A percentile compares a stretch with the other conserved stretches of the same genome.
Conservation (phyloP, 2,329 filamentous ascomycete species). For the Talaromyces albobiverticillius region DNA sequence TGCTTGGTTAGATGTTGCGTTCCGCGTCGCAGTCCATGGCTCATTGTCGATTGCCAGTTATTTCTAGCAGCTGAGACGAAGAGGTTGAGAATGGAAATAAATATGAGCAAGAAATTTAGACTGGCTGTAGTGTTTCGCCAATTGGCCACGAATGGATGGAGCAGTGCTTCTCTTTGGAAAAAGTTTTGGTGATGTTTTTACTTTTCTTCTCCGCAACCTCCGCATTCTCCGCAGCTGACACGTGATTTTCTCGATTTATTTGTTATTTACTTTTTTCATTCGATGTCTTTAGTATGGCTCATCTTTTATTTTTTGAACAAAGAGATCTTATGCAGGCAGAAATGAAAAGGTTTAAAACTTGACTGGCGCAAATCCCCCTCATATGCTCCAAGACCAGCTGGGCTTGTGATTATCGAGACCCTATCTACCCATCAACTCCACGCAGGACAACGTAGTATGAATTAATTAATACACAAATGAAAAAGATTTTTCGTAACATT, state of each 20-base stretch:
- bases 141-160: not conserved
- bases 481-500: not conserved
- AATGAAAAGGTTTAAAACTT: too few species aligned
- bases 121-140: too few species aligned
- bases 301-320: too few species aligned
- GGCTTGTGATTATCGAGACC: not conserved
- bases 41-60: constrained; percentile 23
- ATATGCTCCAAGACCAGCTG: not conserved
- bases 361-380: too few species aligned
- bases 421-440: not conserved
- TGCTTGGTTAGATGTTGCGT: constrained; percentile 11
- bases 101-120: too few species aligned
- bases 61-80: not conserved
- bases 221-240: constrained; percentile 14
- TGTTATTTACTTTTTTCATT: not conserved
- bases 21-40: constrained; percentile 26
- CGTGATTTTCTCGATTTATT: constrained; percentile 7
- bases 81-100: not conserved
- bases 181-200: not conserved
- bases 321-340: too few species aligned
- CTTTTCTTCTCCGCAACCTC: constrained; percentile 13
- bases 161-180: not conserved
- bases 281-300: too few species aligned
- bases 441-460: not conserved
- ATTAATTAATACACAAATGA: not conserved